phyloP scores from a whole-genome alignment of 106 monocot species.

The Allium sativum region DNA sequence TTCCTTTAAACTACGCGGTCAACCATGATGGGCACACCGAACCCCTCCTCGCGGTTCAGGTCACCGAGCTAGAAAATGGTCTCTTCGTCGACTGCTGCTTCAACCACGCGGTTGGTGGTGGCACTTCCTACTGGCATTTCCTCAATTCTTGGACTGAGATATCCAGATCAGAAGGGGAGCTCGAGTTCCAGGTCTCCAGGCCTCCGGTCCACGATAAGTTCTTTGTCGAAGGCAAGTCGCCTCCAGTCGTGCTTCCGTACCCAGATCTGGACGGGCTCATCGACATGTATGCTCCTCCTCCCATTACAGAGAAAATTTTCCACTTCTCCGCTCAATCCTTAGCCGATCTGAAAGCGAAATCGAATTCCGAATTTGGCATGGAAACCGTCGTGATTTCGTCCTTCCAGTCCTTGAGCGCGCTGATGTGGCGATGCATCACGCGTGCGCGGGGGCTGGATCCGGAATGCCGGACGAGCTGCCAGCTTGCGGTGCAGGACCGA shows the following conservation, averaged over 20 bases:
- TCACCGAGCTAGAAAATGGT: slow-evolving; percentile 60
- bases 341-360: slow-evolving; percentile 36
- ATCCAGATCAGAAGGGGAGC: slow-evolving; percentile 3
- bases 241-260: slow-evolving; percentile 51
- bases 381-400: slow-evolving; percentile 20
- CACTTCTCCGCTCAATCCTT: slow-evolving; percentile 45
- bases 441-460: slow-evolving; percentile 24
- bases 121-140: slow-evolving; percentile 59
- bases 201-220: slow-evolving; percentile 47
- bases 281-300: slow-evolving; percentile 17
- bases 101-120: slow-evolving; percentile 58
- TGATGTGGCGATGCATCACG: slow-evolving; percentile 51
- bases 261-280: slow-evolving; percentile 18
- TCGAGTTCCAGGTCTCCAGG: slow-evolving; percentile 4
- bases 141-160: slow-evolving; percentile 21
- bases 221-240: slow-evolving; percentile 35
- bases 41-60: slow-evolving; percentile 51
- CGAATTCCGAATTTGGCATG: slow-evolving; percentile 22
- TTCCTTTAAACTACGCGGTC: slow-evolving; percentile 34
- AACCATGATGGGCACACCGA: slow-evolving; percentile 42
- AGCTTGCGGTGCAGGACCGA: slow-evolving; percentile 33
- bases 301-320: slow-evolving; percentile 42
- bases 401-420: slow-evolving; percentile 39
- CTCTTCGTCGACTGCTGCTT: slow-evolving; percentile 46
- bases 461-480: slow-evolving; percentile 20